Percentiles rank a stretch among this genome's conserved stretches.
Conservation (phyloP, 257 asterid genomes). For the Solanum acaule region DNA sequence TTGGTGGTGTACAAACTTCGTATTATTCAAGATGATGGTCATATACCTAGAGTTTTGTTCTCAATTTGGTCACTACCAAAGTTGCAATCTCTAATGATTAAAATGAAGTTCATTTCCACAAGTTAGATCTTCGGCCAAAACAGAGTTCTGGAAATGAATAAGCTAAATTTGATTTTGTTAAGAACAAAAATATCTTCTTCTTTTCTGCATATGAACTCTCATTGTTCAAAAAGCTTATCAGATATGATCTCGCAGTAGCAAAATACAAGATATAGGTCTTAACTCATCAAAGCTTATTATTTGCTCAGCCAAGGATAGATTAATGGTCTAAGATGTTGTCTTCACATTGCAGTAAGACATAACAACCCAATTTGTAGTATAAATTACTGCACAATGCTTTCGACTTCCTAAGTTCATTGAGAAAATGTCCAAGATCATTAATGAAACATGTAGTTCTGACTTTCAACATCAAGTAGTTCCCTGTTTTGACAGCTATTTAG, state of each 20-base stretch:
- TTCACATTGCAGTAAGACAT: neutral
- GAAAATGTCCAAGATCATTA: no score
- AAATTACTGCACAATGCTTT: no score
- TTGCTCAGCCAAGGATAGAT: neutral
- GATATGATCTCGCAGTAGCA: neutral
- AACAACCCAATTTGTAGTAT: no score
- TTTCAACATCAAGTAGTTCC: neutral
- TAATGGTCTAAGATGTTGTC: neutral
- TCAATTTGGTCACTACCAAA: neutral
- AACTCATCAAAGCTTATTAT: neutral
- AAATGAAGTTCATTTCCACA: neutral
- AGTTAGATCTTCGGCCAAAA: neutral
- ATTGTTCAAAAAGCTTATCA: neutral
- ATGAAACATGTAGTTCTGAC: no score
- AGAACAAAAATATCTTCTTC: neutral
- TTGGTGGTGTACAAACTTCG: neutral
- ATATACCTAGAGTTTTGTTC: neutral
- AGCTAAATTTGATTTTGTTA: neutral
- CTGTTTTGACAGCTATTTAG: neutral
- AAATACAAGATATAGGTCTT: neutral
- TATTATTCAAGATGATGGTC: neutral
- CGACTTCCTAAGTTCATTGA: no score
- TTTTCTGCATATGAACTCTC: neutral
- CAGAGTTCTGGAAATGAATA: neutral
- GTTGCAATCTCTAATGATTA: neutral